Conservation (phyloP, 768 basidiomycete species). For the Phanerochaete carnosa region DNA sequence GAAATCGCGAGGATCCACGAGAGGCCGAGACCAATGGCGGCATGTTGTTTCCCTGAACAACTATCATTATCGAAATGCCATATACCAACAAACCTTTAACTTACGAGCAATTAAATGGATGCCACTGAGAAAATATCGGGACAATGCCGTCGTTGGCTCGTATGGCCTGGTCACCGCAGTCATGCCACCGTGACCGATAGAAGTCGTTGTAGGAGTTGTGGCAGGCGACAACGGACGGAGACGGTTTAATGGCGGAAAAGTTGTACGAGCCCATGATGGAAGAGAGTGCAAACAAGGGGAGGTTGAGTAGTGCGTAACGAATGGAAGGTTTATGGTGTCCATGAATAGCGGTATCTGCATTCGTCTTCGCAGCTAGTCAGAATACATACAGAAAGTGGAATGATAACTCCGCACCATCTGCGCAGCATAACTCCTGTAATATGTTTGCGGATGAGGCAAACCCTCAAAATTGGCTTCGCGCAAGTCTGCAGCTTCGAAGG, state of each 20-base stretch:
- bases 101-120: constrained; percentile 44
- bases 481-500: constrained; percentile 42
- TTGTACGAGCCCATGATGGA: constrained; percentile 35
- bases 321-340: not conserved
- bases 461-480: constrained; percentile 40
- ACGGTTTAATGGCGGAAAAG: constrained; percentile 32
- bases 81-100: not conserved
- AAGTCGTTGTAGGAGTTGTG: not conserved
- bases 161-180: constrained; percentile 25
- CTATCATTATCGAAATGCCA: not conserved
- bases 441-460: constrained; percentile 32
- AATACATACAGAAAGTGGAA: not conserved
- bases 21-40: not conserved
- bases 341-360: not conserved
- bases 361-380: not conserved
- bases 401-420: constrained; percentile 28
- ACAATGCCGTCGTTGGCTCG: constrained; percentile 48
- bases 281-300: constrained; percentile 28
- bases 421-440: constrained; percentile 40
- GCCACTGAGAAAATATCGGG: constrained; percentile 49
- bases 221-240: constrained; percentile 23
- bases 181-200: not conserved
- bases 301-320: not conserved
- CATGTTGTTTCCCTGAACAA: not conserved
- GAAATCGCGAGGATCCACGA: not conserved